Evolutionary conservation across 2,329 filamentous ascomycete genomes (phyloP), one percentile per base, ranked within the genome.

Genomic region (Alternaria arborescens): DNA sequence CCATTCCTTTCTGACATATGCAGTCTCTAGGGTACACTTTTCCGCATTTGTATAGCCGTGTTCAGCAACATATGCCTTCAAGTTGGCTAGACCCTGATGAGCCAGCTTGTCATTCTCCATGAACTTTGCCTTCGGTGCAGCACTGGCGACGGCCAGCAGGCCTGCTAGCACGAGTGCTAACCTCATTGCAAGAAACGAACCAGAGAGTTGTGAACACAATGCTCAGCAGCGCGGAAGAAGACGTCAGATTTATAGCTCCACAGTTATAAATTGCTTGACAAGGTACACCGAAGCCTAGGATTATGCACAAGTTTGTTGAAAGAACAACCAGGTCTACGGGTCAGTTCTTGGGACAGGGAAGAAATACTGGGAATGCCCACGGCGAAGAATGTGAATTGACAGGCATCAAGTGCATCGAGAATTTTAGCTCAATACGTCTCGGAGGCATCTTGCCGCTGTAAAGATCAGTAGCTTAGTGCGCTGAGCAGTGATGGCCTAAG

Each of bases 1-100:
- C 82, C 82, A 84, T 71, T 84, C 82, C 65, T 72, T 73, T 46
- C 82, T 74, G 4, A 82, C 67, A 6, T 71, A 70, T 2, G 74
- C 77, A 55, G 79, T 83, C 4, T 74, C 57, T 22, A 80, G 52
- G 1, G 71, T 80, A 58, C 80, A 82, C 14, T 60, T 71, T 18
- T 60, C 42, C 16, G 66, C 14, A 32, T 60, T 63, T 4, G 69
- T 66, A 50, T 68, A 67, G 14, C 74, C 74, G 18, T 74, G 61
- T n/a, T 58, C 8, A 7, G 55, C 52, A 32, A 73, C 44, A 48
- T 77, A 68, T 7, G 67, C 50, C 3, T 67, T 72, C 12, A 80
- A 68, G 28, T 77, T 79, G 22, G 69, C 42, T 20, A 78, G 59
- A 8, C 72, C 77, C 42, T 72, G 57, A 8, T 69, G 71, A 30